phyloP scores from a whole-genome alignment of 768 basidiomycete genomes.

The Boletus huronensis region DNA sequence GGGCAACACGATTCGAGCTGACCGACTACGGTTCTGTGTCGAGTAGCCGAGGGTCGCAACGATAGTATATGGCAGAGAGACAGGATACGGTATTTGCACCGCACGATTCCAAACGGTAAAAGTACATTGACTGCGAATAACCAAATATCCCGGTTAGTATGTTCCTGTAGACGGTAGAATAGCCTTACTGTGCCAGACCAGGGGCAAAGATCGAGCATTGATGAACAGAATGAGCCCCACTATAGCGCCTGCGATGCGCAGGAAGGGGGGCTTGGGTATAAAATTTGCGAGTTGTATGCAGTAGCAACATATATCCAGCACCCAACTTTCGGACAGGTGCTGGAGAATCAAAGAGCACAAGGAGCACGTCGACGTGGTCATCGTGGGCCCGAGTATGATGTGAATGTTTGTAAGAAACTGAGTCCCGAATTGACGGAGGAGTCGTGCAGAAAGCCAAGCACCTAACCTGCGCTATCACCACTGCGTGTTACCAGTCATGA shows the following conservation, averaged over 20 bases:
- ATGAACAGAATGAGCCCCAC: constrained; percentile 8
- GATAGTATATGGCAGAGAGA: neutral
- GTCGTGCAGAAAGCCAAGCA: neutral
- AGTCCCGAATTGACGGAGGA: neutral
- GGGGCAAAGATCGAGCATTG: constrained; percentile 1
- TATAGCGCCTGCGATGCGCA: neutral
- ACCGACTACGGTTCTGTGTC: neutral
- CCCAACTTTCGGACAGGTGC: neutral
- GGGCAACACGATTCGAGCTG: neutral
- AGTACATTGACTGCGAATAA: neutral
- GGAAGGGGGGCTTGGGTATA: neutral
- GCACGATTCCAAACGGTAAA: neutral
- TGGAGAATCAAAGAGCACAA: constrained; percentile 4
- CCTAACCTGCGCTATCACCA: neutral
- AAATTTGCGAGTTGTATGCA: neutral
- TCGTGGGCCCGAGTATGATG: neutral
- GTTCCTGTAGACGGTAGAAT: neutral
- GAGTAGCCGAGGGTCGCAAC: neutral
- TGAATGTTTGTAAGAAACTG: neutral
- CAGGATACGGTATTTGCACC: neutral
- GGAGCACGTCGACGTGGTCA: neutral
- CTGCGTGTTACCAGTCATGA: neutral
- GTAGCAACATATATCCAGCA: neutral
- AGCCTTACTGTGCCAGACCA: neutral
- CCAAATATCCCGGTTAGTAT: neutral